phyloP scores from a whole-genome alignment of 495 filamentous ascomycete genomes.

The Penicillium antarcticum region DNA sequence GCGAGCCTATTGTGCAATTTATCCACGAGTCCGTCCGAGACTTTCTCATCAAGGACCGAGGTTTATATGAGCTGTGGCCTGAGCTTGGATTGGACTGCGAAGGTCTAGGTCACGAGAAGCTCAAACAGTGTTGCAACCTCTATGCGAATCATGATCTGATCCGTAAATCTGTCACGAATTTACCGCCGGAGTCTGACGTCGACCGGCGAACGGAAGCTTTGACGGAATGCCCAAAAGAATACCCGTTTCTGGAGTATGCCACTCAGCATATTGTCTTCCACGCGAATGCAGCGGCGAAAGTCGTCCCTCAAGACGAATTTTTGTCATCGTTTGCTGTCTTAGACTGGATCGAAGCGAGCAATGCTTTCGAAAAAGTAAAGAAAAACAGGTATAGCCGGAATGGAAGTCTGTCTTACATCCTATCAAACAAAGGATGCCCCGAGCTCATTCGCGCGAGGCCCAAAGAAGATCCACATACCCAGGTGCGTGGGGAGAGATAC shows the following conservation, averaged over 20 bases:
- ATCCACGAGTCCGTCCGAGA: constrained; percentile 49
- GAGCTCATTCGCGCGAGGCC: too few species aligned
- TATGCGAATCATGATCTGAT: too few species aligned
- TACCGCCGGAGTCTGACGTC: too few species aligned
- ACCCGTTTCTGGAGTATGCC: constrained; percentile 48
- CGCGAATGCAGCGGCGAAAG: constrained; percentile 33
- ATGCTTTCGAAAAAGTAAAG: constrained; percentile 31
- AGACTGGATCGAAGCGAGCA: constrained; percentile 36
- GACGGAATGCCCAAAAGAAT: too few species aligned
- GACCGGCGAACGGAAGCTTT: background rate
- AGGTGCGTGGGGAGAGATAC: constrained; percentile 33
- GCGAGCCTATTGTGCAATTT: constrained; percentile 35
- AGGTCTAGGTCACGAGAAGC: constrained; percentile 28
- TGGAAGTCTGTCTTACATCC: constrained; percentile 44
- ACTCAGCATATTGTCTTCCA: constrained; percentile 40
- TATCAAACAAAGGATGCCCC: constrained; percentile 38
- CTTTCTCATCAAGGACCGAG: constrained; percentile 38
- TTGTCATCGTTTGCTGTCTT: constrained; percentile 27
- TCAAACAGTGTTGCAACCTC: constrained; percentile 36
- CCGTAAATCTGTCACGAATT: too few species aligned
- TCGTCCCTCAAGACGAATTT: constrained; percentile 35
- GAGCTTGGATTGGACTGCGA: constrained; percentile 19
- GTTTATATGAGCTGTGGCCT: constrained; percentile 33
- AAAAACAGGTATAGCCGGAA: constrained; percentile 26
- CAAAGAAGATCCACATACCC: constrained; percentile 29